Evolutionary conservation across 2,329 filamentous ascomycete genomes (phyloP).

Genomic region (Fusarium setosum): DNA sequence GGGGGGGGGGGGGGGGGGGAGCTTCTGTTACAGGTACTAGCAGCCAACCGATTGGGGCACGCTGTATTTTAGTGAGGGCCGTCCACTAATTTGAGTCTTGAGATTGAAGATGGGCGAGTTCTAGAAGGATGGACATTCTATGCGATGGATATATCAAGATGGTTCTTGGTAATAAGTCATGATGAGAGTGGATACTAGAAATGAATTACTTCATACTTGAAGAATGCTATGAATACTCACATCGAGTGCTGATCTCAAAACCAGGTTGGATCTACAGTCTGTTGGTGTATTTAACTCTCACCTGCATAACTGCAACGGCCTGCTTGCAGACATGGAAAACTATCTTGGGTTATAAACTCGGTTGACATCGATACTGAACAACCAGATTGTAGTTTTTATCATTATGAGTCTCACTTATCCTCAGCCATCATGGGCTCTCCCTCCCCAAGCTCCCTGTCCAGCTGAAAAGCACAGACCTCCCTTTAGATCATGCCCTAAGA

Average conservation of each 20-base stretch:
- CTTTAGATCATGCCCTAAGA: constrained; percentile 7
- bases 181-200: neutral
- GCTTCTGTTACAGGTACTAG: no score
- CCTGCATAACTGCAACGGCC: no score
- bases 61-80: constrained; percentile 12
- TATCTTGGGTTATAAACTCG: no score
- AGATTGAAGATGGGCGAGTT: neutral
- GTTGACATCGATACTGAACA: no score
- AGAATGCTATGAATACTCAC: no score
- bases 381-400: no score
- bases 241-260: no score
- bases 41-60: constrained; percentile 26
- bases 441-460: neutral
- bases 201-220: neutral
- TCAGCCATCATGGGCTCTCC: neutral
- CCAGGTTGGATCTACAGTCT: no score
- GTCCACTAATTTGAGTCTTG: neutral
- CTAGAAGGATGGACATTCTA: neutral
- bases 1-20: no score
- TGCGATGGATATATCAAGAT: neutral
- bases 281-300: no score
- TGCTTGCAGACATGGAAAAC: no score
- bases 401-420: neutral
- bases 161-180: neutral
- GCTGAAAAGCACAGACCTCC: constrained; percentile 16